These are phyloP conservation scores for Coemansia sp. DNA, from an alignment of 192 early-diverging fungal species.

Conservation along the genomic window DNA sequence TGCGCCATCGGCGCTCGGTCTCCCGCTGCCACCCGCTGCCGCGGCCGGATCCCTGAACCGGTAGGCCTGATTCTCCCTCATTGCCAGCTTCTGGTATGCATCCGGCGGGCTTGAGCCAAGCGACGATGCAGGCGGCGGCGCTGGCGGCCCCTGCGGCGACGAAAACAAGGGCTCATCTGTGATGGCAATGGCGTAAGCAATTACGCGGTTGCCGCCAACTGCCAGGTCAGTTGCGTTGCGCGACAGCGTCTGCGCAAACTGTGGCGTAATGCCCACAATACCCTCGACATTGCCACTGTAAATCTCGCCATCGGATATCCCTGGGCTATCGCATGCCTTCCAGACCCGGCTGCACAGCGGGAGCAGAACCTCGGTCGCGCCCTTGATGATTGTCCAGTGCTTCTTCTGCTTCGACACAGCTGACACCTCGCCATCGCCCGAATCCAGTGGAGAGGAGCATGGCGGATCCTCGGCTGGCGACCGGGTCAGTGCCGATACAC, in stretches of 20 bases:
- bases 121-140: no score
- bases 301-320: constrained; percentile 2
- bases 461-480: constrained; percentile 5
- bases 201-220: constrained; percentile 31
- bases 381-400: constrained; percentile 36
- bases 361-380: constrained; percentile 25
- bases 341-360: constrained; percentile 28
- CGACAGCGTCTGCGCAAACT: constrained; percentile 18
- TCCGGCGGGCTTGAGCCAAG: no score
- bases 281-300: constrained; percentile 7
- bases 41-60: neutral
- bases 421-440: no score
- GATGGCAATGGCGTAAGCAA: constrained; percentile 37
- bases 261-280: constrained; percentile 5
- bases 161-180: constrained; percentile 27
- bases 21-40: neutral
- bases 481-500: constrained; percentile 28
- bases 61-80: neutral
- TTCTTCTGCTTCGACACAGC: neutral
- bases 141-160: neutral
- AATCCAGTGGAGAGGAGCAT: neutral
- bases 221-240: constrained; percentile 29
- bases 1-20: neutral
- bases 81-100: no score
- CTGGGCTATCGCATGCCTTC: neutral